These are phyloP conservation scores for Aspergillus nidulans DNA, from an alignment of 495 filamentous ascomycete genomes.

Conservation along the genomic window DNA sequence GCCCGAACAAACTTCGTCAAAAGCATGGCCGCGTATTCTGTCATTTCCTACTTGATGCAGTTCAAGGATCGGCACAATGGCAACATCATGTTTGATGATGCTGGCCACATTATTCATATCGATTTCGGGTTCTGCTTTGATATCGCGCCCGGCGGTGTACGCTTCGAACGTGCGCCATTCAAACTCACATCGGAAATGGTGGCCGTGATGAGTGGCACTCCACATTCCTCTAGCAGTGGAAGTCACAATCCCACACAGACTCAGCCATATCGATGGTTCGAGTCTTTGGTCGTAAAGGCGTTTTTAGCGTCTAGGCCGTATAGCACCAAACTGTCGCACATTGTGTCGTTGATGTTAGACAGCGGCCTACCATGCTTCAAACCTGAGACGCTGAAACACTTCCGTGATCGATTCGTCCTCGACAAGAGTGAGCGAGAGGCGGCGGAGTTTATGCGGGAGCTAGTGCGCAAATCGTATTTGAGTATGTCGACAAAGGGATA, in stretches of 20 bases:
- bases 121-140: slow-evolving; percentile 99
- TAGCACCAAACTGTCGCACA: slow-evolving; percentile 76
- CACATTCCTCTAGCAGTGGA: slow-evolving; percentile 31
- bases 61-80: slow-evolving; percentile 99
- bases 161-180: slow-evolving; percentile 96
- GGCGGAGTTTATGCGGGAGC: slow-evolving; percentile 84
- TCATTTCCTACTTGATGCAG: slow-evolving; percentile 93
- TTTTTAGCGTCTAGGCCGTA: slow-evolving; percentile 90
- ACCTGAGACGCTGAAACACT: slow-evolving; percentile 86
- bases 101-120: slow-evolving; percentile 96
- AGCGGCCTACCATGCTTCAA: slow-evolving; percentile 98
- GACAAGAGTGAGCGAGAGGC: slow-evolving; percentile 93
- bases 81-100: slow-evolving; percentile 98
- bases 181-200: slow-evolving; percentile 98
- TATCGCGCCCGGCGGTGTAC: slow-evolving; percentile 92
- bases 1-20: slow-evolving; percentile 97
- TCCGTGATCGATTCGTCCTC: slow-evolving; percentile 87
- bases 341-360: slow-evolving; percentile 93
- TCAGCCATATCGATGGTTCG: slow-evolving; percentile 92
- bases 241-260: slow-evolving; percentile 55
- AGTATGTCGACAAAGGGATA: slow-evolving; percentile 90
- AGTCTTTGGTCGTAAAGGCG: slow-evolving; percentile 91
- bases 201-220: slow-evolving; percentile 88
- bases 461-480: slow-evolving; percentile 81
- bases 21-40: slow-evolving; percentile 99